Evolutionary conservation across 331 rosid genomes (phyloP).

Genomic region (Erythrophleum ivorense): DNA sequence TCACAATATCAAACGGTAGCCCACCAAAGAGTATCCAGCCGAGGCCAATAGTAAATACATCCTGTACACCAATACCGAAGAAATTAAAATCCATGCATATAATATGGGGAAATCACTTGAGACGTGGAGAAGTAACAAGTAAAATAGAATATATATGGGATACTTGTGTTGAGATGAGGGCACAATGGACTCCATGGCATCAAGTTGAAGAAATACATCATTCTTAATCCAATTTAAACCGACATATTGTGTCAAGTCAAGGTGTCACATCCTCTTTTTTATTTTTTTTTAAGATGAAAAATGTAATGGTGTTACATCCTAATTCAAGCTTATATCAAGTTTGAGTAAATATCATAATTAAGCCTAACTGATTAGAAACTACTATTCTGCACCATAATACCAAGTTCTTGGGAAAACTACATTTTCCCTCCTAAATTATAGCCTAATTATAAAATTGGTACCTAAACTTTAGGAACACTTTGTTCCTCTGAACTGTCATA

Average conservation of each 20-base stretch:
- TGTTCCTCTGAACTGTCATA: too few relatives aligned
- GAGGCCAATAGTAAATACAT: constrained; percentile 75
- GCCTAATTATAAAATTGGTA: too few relatives aligned
- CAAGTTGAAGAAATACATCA: neutral
- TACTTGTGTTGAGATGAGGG: neutral
- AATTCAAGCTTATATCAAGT: neutral
- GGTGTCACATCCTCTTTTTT: neutral
- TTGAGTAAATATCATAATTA: neutral
- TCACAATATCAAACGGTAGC: constrained; percentile 80
- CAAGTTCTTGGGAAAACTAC: too few relatives aligned
- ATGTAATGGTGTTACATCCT: neutral
- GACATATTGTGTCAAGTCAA: neutral
- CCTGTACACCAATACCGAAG: constrained; percentile 45
- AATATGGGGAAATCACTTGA: neutral
- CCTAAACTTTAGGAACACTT: too few relatives aligned
- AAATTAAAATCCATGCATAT: constrained; percentile 30
- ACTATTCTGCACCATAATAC: neutral
- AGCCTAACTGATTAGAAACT: constrained; percentile 24
- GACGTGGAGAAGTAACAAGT: constrained; percentile 1
- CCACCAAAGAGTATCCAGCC: constrained; percentile 86
- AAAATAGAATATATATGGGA: neutral
- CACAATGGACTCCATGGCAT: neutral
- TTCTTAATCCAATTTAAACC: neutral
- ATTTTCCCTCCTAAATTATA: too few relatives aligned
- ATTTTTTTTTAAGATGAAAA: too few relatives aligned